Evolutionary conservation across 202 grass and related monocot species (phyloP).

Genomic region (Zoysia matrella): DNA sequence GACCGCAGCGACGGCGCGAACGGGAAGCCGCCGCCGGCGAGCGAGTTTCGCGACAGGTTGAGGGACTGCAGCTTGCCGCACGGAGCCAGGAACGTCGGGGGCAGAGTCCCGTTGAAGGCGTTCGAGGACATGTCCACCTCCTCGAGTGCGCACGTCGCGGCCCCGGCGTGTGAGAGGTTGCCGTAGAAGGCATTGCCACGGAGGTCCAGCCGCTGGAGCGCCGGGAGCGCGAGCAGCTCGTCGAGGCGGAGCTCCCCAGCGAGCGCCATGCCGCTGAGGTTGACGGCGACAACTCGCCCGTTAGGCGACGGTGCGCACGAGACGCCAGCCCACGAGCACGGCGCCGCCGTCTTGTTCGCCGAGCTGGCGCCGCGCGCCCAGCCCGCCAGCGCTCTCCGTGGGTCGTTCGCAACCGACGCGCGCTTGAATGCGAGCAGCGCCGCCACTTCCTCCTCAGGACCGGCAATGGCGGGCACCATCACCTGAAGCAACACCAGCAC

Average conservation of each 20-base stretch:
- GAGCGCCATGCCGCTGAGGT: slow-evolving; percentile 80
- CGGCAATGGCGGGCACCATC: slow-evolving; percentile 40
- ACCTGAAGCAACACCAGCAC: slow-evolving; percentile 9
- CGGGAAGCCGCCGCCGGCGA: slow-evolving; percentile 62
- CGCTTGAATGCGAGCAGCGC: slow-evolving; percentile 73
- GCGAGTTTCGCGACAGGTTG: slow-evolving; percentile 74
- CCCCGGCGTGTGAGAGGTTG: slow-evolving; percentile 68
- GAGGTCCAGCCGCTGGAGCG: slow-evolving; percentile 58
- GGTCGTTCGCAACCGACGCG: slow-evolving; percentile 60
- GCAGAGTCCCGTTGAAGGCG: slow-evolving; percentile 72
- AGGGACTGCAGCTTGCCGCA: slow-evolving; percentile 59
- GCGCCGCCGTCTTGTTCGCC: slow-evolving; percentile 28
- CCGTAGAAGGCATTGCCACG: slow-evolving; percentile 87
- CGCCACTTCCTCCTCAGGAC: slow-evolving; percentile 59
- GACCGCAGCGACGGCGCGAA: slow-evolving; percentile 60
- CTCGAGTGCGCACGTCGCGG: slow-evolving; percentile 53
- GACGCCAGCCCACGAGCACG: slow-evolving; percentile 77
- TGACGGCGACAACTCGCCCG: slow-evolving; percentile 53
- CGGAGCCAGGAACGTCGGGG: slow-evolving; percentile 57
- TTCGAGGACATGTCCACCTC: slow-evolving; percentile 79
- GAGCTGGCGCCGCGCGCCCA: slow-evolving; percentile 35
- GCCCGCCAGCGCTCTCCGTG: slow-evolving; percentile 45
- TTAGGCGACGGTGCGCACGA: slow-evolving; percentile 40
- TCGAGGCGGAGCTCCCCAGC: slow-evolving; percentile 67
- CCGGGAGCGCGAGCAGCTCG: slow-evolving; percentile 57